Conservation (phyloP, 2,329 filamentous ascomycete genomes). For the Escovopsis weberi region DNA sequence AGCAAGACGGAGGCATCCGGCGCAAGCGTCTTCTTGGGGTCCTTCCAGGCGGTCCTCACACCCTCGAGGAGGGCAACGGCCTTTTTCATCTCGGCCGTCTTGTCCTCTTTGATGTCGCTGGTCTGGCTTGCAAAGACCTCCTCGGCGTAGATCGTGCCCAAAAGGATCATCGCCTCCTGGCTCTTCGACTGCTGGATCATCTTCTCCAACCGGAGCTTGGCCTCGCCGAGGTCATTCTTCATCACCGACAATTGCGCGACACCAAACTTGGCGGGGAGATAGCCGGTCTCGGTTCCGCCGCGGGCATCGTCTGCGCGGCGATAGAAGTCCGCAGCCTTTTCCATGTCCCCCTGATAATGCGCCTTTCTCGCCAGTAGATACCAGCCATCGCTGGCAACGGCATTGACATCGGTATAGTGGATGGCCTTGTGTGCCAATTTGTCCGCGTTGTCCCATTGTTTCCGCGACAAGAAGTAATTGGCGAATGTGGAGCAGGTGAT, state of each 20-base stretch:
- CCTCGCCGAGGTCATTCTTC: constrained; percentile 74
- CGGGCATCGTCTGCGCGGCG: constrained; percentile 80
- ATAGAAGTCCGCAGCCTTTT: constrained; percentile 75
- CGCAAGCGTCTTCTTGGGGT: constrained; percentile 68
- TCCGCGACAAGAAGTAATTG: constrained; percentile 74
- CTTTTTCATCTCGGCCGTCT: constrained; percentile 70
- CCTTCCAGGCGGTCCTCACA: constrained; percentile 82
- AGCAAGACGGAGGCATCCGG: constrained; percentile 80
- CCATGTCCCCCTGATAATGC: constrained; percentile 63
- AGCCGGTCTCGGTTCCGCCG: constrained; percentile 81
- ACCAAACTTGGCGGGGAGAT: constrained; percentile 88
- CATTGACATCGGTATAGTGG: constrained; percentile 88
- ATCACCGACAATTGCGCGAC: constrained; percentile 77
- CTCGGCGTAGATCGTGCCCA: constrained; percentile 86
- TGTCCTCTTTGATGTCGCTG: constrained; percentile 67
- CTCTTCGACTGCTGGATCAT: constrained; percentile 75
- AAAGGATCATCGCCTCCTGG: constrained; percentile 79
- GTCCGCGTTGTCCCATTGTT: constrained; percentile 68
- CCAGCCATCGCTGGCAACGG: constrained; percentile 94
- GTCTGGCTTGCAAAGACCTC: constrained; percentile 75
- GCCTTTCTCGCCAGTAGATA: constrained; percentile 86
- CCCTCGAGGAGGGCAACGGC: constrained; percentile 72
- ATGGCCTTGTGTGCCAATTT: constrained; percentile 84
- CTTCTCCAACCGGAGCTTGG: constrained; percentile 87
- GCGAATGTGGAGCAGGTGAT: constrained; percentile 85